These are phyloP conservation scores for Isatis lusitanica DNA, from an alignment of 441 rosid species.

Conservation along the genomic window DNA sequence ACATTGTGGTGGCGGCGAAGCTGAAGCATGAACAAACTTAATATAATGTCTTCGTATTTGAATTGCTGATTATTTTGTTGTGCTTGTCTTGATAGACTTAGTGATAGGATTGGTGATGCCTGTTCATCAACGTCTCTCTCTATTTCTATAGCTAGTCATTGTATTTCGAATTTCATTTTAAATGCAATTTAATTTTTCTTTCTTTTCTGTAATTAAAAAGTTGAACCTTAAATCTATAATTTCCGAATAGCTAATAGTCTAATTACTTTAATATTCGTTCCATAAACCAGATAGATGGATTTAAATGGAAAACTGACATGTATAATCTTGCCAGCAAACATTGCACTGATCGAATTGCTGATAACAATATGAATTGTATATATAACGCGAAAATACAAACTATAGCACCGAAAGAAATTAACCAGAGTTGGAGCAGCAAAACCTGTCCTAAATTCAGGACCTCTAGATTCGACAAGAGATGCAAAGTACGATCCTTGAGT, in stretches of 20 bases:
- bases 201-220: no score
- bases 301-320: no score
- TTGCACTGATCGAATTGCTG: not conserved
- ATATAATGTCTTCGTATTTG: not conserved
- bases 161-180: not conserved
- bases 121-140: not conserved
- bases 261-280: no score
- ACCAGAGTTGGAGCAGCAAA: not conserved
- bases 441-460: conserved; percentile 2
- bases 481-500: not conserved
- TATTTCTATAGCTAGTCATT: not conserved
- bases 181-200: not conserved
- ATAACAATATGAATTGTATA: not conserved
- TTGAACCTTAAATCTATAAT: no score
- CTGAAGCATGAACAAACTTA: not conserved
- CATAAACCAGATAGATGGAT: no score
- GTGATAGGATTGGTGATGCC: not conserved
- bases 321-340: not conserved
- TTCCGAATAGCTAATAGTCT: no score
- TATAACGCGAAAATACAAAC: not conserved
- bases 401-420: not conserved
- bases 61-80: not conserved
- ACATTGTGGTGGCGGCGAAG: not conserved
- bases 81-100: not conserved
- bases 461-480: not conserved